A percentile compares a stretch with the other conserved stretches of the same genome.
These are phyloP conservation scores for Entomortierella parvispora DNA, from an alignment of 192 early-diverging fungal genomes.

Conservation along the genomic window DNA sequence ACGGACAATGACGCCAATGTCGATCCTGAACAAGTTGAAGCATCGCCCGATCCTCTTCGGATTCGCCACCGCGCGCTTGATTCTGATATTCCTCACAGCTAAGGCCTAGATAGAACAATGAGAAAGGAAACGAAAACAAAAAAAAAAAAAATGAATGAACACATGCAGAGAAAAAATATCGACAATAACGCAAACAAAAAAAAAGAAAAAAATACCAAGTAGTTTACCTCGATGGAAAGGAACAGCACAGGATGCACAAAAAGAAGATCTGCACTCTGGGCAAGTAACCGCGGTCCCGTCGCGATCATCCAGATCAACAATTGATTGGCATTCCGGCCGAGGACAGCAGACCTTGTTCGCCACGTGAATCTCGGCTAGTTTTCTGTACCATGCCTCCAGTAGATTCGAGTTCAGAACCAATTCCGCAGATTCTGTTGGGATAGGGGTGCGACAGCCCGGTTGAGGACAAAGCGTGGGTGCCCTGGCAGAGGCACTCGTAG, in stretches of 20 bases:
- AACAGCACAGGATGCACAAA: constrained; percentile 46
- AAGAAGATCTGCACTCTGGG: constrained; percentile 46
- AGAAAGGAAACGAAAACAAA: neutral
- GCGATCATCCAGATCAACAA: constrained; percentile 44
- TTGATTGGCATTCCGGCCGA: constrained; percentile 33
- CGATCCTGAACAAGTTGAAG: constrained; percentile 39
- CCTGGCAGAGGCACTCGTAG: constrained; percentile 19
- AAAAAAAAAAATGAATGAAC: neutral
- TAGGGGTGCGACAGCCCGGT: constrained; percentile 36
- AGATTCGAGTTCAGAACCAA: constrained; percentile 24
- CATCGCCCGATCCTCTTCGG: constrained; percentile 51
- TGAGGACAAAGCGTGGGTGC: constrained; percentile 41
- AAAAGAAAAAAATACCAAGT: neutral
- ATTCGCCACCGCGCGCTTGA: constrained; percentile 20
- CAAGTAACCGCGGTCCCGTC: constrained; percentile 48
- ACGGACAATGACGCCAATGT: constrained; percentile 49
- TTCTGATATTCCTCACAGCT: constrained; percentile 38
- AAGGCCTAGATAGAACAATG: constrained; percentile 6
- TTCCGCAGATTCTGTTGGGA: constrained; percentile 46
- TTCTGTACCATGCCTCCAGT: constrained; percentile 43
- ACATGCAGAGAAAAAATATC: neutral
- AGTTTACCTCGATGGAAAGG: constrained; percentile 43
- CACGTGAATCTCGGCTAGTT: constrained; percentile 44
- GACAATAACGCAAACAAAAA: neutral
- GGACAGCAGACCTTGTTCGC: constrained; percentile 51